Conservation (phyloP, 2,329 filamentous ascomycete genomes). For the Thielaviopsis populi region DNA sequence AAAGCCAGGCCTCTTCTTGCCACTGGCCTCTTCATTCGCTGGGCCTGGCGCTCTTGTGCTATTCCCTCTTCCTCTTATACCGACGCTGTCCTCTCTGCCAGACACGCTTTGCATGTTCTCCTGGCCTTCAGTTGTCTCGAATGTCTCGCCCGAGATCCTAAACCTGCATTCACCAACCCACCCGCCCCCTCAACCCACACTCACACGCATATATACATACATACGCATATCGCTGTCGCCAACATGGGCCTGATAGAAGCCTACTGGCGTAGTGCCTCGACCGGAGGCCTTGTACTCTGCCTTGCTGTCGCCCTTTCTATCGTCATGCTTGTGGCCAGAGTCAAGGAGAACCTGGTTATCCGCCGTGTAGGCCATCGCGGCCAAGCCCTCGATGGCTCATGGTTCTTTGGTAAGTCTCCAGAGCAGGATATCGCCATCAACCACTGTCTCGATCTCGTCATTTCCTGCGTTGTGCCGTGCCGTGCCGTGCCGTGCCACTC, state of each 20-base stretch:
- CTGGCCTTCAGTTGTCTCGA: neutral
- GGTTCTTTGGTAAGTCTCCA: neutral
- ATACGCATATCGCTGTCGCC: neutral
- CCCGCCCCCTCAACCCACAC: neutral
- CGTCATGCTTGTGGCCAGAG: neutral
- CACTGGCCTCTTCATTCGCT: neutral
- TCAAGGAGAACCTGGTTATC: slow-evolving; percentile 29
- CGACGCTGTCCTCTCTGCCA: neutral
- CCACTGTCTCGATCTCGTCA: neutral
- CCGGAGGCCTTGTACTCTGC: neutral
- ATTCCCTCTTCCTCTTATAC: neutral
- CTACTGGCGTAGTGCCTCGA: neutral
- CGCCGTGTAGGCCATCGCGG: slow-evolving; percentile 6
- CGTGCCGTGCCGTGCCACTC: neutral
- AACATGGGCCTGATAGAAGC: slow-evolving; percentile 6
- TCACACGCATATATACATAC: neutral
- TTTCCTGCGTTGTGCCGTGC: too few species aligned
- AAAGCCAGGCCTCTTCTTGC: neutral
- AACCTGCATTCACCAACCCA: neutral
- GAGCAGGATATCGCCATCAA: neutral
- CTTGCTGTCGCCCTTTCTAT: neutral
- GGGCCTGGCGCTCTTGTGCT: neutral
- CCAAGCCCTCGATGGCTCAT: neutral
- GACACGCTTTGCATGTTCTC: neutral
- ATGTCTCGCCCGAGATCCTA: neutral